Percentiles rank a stretch among this genome's conserved stretches.
Conservation (phyloP, 2,329 filamentous ascomycete species). For the Phyllosticta ampelicida region DNA sequence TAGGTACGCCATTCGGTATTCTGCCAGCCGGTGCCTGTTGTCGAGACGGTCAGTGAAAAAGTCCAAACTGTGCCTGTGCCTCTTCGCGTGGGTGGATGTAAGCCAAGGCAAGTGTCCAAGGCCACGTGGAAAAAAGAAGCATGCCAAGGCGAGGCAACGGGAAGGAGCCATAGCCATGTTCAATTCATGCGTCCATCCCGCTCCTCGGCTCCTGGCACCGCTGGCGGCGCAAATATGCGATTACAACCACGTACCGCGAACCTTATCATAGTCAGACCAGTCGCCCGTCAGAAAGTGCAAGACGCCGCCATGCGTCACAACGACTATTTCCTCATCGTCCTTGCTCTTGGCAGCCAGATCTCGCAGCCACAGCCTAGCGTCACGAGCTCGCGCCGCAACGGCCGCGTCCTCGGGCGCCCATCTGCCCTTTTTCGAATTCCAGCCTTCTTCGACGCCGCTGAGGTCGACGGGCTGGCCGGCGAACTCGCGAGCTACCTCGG, state of each 20-base stretch:
- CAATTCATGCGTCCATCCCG: background rate
- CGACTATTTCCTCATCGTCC: conserved; percentile 51
- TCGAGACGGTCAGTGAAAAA: background rate
- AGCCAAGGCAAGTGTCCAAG: too few species aligned
- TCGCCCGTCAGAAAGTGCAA: conserved; percentile 79
- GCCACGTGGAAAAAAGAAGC: background rate
- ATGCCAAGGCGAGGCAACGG: background rate
- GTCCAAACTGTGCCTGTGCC: background rate
- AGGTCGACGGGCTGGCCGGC: conserved; percentile 50
- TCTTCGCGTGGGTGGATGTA: background rate
- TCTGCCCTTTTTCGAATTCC: conserved; percentile 53
- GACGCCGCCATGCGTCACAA: conserved; percentile 75
- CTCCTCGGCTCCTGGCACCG: background rate
- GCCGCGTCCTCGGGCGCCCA: conserved; percentile 29
- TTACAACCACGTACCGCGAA: conserved; percentile 27
- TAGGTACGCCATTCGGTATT: conserved; percentile 66
- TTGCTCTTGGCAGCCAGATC: conserved; percentile 4
- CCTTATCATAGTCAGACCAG: conserved; percentile 50
- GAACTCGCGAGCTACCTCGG: conserved; percentile 51
- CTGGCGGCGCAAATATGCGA: background rate
- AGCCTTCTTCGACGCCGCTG: conserved; percentile 46
- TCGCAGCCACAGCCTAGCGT: conserved; percentile 48
- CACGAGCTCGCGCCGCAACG: conserved; percentile 50
- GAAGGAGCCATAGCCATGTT: background rate
- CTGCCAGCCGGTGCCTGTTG: conserved; percentile 56